These are phyloP conservation scores for Thelonectria olida DNA, from an alignment of 2,329 filamentous ascomycete species.

Conservation along the genomic window DNA sequence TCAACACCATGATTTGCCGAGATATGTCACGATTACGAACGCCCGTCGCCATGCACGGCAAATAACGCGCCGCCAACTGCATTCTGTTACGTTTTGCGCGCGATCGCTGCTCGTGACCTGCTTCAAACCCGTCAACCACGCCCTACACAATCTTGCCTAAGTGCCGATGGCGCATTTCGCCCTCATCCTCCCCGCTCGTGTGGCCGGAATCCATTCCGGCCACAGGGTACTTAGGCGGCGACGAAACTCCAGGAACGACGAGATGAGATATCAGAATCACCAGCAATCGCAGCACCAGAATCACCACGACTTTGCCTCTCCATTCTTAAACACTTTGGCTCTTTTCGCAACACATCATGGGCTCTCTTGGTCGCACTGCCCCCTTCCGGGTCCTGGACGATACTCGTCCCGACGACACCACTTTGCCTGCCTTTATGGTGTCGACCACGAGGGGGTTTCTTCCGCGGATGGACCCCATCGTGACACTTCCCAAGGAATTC, in stretches of 20 bases:
- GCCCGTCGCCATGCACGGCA: conserved; percentile 12
- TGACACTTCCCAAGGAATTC: conserved; percentile 77
- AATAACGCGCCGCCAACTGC: conserved; percentile 1
- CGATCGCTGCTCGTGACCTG: conserved; percentile 26
- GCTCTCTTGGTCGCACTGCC: conserved; percentile 46
- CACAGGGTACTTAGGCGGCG: conserved; percentile 57
- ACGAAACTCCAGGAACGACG: conserved; percentile 34
- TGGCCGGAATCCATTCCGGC: conserved; percentile 61
- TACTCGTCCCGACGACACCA: conserved; percentile 67
- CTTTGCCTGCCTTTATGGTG: conserved; percentile 80
- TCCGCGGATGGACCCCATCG: conserved; percentile 70
- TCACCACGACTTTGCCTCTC: not conserved
- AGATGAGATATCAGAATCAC: conserved; percentile 1
- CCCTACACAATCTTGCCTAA: conserved; percentile 18
- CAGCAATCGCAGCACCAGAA: conserved; percentile 7
- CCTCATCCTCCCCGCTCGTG: conserved; percentile 38
- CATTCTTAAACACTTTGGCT: not conserved
- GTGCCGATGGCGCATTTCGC: conserved; percentile 30
- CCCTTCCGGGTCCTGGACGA: conserved; percentile 71
- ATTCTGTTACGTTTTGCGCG: conserved; percentile 39
- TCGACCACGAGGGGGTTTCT: conserved; percentile 80
- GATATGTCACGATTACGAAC: conserved; percentile 7
- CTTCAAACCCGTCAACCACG: conserved; percentile 15
- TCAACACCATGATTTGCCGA: conserved; percentile 8
- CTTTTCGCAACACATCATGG: conserved; percentile 46